phyloP scores from a whole-genome alignment of 805 yeast genomes.

The Blastobotrys attinorum region DNA sequence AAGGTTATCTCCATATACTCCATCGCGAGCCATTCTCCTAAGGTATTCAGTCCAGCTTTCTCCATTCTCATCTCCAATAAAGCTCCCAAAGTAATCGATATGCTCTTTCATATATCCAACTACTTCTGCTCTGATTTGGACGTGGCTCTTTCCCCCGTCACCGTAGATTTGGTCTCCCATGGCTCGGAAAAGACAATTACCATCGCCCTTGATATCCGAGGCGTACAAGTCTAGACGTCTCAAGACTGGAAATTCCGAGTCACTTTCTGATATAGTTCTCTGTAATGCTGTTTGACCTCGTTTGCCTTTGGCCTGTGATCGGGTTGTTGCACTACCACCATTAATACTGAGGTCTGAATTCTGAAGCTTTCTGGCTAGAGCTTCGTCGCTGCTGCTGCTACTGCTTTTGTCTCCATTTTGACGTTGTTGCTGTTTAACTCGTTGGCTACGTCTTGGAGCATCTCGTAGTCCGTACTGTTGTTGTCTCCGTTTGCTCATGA shows the following conservation, averaged over 20 bases:
- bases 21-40: slow-evolving; percentile 30
- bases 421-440: not conserved
- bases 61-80: slow-evolving; percentile 27
- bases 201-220: slow-evolving; percentile 33
- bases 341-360: not conserved
- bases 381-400: not conserved
- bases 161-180: slow-evolving; percentile 35
- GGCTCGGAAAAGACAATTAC: slow-evolving; percentile 37
- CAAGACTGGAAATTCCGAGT: slow-evolving; percentile 31
- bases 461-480: not conserved
- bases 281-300: not conserved
- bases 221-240: slow-evolving; percentile 30
- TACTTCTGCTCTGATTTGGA: slow-evolving; percentile 24
- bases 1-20: slow-evolving; percentile 35
- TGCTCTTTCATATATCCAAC: slow-evolving; percentile 28
- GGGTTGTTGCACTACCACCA: not conserved
- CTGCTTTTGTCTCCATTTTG: too few relatives aligned
- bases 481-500: not conserved
- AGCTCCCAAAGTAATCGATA: slow-evolving; percentile 25
- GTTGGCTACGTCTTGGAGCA: not conserved
- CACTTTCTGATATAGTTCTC: slow-evolving; percentile 5
- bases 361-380: not conserved
- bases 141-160: slow-evolving; percentile 24
- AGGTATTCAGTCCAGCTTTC: slow-evolving; percentile 31
- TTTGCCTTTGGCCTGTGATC: not conserved